Evolutionary conservation across 768 basidiomycete genomes (phyloP).

Genomic region (Pleurotus tuber-regium): DNA sequence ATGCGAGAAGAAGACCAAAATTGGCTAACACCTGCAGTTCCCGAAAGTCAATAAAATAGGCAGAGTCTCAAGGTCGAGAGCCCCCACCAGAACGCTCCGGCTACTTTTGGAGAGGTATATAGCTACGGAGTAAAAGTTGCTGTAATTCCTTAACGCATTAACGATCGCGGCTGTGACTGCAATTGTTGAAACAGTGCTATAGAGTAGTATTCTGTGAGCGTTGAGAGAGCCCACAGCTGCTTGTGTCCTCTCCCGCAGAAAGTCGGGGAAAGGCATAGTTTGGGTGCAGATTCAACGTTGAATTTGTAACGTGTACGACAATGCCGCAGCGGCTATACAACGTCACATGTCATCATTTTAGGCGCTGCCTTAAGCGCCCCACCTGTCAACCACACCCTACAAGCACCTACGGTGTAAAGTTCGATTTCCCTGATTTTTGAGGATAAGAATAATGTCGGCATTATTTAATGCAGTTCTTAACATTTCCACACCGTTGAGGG

Average conservation of each 20-base stretch:
- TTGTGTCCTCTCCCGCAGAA: slow-evolving; percentile 50
- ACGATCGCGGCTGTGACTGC: slow-evolving; percentile 72
- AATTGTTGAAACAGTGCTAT: slow-evolving; percentile 61
- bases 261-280: slow-evolving; percentile 48
- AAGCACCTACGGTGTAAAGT: too few relatives aligned
- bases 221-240: slow-evolving; percentile 48
- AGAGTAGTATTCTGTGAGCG: slow-evolving; percentile 66
- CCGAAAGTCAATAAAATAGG: slow-evolving; percentile 3
- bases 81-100: slow-evolving; percentile 83
- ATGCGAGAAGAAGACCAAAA: slow-evolving; percentile 75
- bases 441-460: too few relatives aligned
- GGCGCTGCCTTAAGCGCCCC: too few relatives aligned
- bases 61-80: background rate
- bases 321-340: too few relatives aligned
- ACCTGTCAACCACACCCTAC: too few relatives aligned
- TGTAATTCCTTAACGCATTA: slow-evolving; percentile 78
- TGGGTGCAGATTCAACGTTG: too few relatives aligned
- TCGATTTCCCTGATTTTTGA: too few relatives aligned
- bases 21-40: slow-evolving; percentile 83
- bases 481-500: too few relatives aligned
- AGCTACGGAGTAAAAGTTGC: slow-evolving; percentile 92
- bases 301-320: too few relatives aligned
- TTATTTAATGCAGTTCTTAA: too few relatives aligned
- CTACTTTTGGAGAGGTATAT: slow-evolving; percentile 93
- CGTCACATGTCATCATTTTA: too few relatives aligned